Percentiles rank a stretch among this genome's conserved stretches.
phyloP scores from a whole-genome alignment of 2,329 filamentous ascomycete species.

The Aspergillus sp. region DNA sequence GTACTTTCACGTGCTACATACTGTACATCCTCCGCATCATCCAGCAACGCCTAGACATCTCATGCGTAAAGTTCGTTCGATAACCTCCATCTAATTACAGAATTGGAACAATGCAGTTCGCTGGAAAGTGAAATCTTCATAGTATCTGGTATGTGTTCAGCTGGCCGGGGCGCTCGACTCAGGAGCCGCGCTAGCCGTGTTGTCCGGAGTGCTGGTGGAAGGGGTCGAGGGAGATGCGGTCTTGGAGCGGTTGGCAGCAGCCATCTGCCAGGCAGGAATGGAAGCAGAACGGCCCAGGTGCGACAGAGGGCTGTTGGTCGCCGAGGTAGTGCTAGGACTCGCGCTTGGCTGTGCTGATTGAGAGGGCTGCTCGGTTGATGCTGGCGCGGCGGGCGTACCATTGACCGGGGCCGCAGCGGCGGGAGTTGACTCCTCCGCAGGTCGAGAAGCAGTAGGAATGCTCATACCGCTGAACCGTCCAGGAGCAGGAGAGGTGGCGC shows the following conservation, averaged over 20 bases:
- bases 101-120: background rate
- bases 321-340: constrained; percentile 33
- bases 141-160: constrained; percentile 18
- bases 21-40: background rate
- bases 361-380: constrained; percentile 30
- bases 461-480: constrained; percentile 32
- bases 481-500: constrained; percentile 33
- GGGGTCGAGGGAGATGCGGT: constrained; percentile 31
- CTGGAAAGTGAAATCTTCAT: constrained; percentile 7
- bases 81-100: background rate
- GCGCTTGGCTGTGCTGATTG: constrained; percentile 30
- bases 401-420: constrained; percentile 27
- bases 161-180: constrained; percentile 34
- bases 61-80: background rate
- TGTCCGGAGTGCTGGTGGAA: constrained; percentile 20
- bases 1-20: background rate
- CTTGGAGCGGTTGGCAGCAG: constrained; percentile 59
- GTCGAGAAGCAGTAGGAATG: constrained; percentile 23
- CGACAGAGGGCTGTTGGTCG: constrained; percentile 50
- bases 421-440: constrained; percentile 25
- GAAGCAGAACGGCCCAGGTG: constrained; percentile 59
- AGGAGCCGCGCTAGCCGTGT: constrained; percentile 12
- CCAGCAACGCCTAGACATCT: background rate
- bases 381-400: constrained; percentile 30
- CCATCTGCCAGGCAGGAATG: constrained; percentile 80